Percentiles rank a stretch among this genome's conserved stretches.
Conservation (phyloP, 805 yeast species). For the Zygoascus tannicola region DNA sequence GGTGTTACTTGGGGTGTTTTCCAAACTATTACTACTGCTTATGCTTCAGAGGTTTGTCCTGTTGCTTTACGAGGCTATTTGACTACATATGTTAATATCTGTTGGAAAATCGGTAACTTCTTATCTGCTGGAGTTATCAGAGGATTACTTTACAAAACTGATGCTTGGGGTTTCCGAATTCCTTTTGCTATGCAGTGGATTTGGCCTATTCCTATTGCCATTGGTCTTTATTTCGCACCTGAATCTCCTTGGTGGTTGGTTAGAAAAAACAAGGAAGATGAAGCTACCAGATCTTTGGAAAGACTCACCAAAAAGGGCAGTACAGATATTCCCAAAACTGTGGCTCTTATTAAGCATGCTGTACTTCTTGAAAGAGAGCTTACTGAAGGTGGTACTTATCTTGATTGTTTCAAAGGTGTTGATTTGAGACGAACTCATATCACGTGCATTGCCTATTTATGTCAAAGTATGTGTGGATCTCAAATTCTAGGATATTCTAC, state of each 20-base stretch:
- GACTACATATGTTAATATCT: constrained; percentile 42
- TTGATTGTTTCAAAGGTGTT: constrained; percentile 39
- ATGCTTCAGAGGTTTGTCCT: constrained; percentile 49
- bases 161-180: constrained; percentile 38
- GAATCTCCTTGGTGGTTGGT: constrained; percentile 54
- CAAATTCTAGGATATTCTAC: constrained; percentile 17
- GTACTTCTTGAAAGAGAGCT: constrained; percentile 25
- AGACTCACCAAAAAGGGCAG: constrained; percentile 30
- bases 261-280: constrained; percentile 31
- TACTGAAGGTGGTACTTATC: constrained; percentile 16
- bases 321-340: constrained; percentile 21
- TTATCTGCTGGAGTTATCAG: constrained; percentile 41
- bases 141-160: constrained; percentile 21
- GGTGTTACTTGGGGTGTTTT: constrained; percentile 44
- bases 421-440: constrained; percentile 43
- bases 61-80: constrained; percentile 39
- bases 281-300: constrained; percentile 34
- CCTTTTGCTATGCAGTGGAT: constrained; percentile 55
- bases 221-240: constrained; percentile 24
- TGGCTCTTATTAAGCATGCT: constrained; percentile 33
- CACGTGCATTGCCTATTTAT: constrained; percentile 36
- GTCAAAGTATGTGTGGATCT: constrained; percentile 32
- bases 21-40: constrained; percentile 40
- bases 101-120: constrained; percentile 51
- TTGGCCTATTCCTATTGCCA: constrained; percentile 44